Conservation (phyloP, 2,329 filamentous ascomycete species). For the Corinectria fuckeliana region DNA sequence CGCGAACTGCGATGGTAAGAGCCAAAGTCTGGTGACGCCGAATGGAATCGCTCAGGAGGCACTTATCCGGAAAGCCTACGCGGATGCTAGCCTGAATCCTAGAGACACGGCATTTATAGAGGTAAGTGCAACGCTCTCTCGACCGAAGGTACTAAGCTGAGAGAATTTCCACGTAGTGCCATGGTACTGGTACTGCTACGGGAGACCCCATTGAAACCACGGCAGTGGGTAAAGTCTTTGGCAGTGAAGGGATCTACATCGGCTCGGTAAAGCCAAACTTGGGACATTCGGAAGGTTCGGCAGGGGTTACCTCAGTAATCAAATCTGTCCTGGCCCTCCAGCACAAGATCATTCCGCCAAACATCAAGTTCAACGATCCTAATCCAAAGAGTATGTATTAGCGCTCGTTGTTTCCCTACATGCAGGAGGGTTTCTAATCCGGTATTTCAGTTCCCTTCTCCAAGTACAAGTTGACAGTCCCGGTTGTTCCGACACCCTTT, state of each 20-base stretch:
- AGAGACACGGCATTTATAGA: constrained; percentile 43
- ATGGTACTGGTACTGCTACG: constrained; percentile 53
- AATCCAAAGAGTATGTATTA: constrained; percentile 31
- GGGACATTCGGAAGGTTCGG: constrained; percentile 46
- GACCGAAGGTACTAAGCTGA: neutral
- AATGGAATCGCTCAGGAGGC: constrained; percentile 44
- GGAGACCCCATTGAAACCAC: constrained; percentile 52
- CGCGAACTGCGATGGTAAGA: constrained; percentile 48
- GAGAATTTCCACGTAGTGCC: constrained; percentile 32
- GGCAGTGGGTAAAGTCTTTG: constrained; percentile 44
- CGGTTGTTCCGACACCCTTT: constrained; percentile 32
- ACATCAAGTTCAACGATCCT: constrained; percentile 39
- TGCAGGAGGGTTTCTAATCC: neutral
- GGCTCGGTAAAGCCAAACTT: constrained; percentile 48
- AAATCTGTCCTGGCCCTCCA: constrained; percentile 45
- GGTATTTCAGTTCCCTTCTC: constrained; percentile 29
- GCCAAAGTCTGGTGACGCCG: constrained; percentile 49
- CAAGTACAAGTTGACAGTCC: constrained; percentile 34
- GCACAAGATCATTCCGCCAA: constrained; percentile 40
- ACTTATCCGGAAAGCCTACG: constrained; percentile 48
- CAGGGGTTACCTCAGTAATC: constrained; percentile 40
- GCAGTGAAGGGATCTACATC: constrained; percentile 33
- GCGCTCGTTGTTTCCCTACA: neutral
- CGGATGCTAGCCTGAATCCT: constrained; percentile 30
- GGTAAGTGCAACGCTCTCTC: neutral